phyloP scores from a whole-genome alignment of 495 filamentous ascomycete species.

The Elasticomyces elasticus region DNA sequence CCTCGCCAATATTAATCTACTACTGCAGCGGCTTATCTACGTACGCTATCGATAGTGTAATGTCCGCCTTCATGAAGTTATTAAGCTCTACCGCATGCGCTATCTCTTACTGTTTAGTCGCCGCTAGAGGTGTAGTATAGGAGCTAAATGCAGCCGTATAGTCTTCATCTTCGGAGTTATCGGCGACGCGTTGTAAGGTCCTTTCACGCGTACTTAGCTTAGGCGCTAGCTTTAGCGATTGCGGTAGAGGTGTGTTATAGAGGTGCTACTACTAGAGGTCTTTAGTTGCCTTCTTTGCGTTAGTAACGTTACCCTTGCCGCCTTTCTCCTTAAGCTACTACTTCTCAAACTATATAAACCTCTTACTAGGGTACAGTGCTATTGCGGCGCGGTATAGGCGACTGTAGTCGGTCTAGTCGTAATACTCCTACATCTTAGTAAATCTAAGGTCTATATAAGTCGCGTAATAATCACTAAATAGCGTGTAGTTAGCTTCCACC shows the following conservation, averaged over 20 bases:
- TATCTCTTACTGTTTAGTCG: background rate
- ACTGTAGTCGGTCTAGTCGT: constrained; percentile 1
- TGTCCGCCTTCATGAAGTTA: background rate
- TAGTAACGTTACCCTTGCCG: background rate
- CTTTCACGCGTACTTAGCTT: too few relatives aligned
- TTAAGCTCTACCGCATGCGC: background rate
- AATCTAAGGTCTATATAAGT: background rate
- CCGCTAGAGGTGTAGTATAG: background rate
- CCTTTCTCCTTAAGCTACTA: background rate
- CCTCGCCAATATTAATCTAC: too few relatives aligned
- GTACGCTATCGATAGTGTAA: background rate
- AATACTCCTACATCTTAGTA: constrained; percentile 9
- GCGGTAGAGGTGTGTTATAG: background rate
- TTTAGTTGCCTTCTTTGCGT: background rate
- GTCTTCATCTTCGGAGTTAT: background rate
- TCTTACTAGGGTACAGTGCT: constrained; percentile 6
- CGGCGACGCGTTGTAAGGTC: background rate
- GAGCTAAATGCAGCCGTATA: background rate
- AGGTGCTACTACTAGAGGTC: background rate
- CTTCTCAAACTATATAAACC: constrained; percentile 1
- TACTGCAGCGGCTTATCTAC: background rate
- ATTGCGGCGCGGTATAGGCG: constrained; percentile 5
- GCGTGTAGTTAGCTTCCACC: background rate
- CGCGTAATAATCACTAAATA: constrained; percentile 7
- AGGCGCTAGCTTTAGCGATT: background rate